Base-by-base conservation (phyloP, 2,329 filamentous ascomycete species). In the Colletotrichum eremochloae region DNA sequence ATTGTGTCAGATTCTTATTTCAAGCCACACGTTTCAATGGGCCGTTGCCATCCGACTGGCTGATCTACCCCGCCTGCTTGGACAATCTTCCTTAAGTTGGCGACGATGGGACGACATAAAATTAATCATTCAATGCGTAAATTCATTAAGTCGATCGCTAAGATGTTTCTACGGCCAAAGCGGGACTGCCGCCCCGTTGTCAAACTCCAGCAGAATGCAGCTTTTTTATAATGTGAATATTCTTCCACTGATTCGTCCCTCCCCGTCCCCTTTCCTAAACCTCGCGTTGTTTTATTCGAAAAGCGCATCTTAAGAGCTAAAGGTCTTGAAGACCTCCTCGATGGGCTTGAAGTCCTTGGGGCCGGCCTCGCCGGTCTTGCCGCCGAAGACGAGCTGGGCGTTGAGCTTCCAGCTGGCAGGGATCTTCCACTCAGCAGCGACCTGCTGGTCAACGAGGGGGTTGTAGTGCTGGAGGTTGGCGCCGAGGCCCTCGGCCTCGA, bases 401-500 rank as follows among this genome's bases (percentile, higher is more conserved):
- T 92, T 90, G 75, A 97, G 88, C 79, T 89, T 89, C 94, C 95
- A 97, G 77, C 88, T 87, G 24, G 83, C 78, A 55, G 93, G 92
- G 42, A 97, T 77, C 69, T 87, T 87, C 93, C 94, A 97, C 76
- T 90, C 85, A 74, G 83, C 85, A 56, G 87, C 84, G 65, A 95
- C 92, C 84, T 91, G 90, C 75, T 87, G 86, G 83, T 97, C 93
- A 76, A 97, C 90, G 71, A 97, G 83, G 29, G 94, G 94, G 88
- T 94, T 96, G 87, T 97, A 97, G 86, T 97, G 95, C 87, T 97
- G 95, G 65, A 97, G 88, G 87, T 95, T 97, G 80, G 92, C 93
- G 75, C 94, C 94, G 68, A 97, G 89, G 40, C 95, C 94, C 81
- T 96, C 94, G 73, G 91, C 87, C 84, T 95, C 93, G 69, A 97